Percentiles rank a stretch among this genome's conserved stretches.
Conservation (phyloP, 495 filamentous ascomycete genomes). For the Letharia columbiana region DNA sequence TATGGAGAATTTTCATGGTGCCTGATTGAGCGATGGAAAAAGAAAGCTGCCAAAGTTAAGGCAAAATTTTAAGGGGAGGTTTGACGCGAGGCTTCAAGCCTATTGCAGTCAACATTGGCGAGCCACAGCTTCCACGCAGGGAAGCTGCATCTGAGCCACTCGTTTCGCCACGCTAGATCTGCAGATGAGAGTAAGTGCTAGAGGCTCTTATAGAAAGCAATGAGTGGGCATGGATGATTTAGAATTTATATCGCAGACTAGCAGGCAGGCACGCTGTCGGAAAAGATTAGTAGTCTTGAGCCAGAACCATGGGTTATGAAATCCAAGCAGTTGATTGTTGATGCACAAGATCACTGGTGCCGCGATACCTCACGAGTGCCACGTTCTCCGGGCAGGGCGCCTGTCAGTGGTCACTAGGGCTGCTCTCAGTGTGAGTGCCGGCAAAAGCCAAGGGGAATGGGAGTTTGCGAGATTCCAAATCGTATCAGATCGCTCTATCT, state of each 20-base stretch:
- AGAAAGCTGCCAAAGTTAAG: conserved; percentile 28
- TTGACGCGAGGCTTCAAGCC: conserved; percentile 8
- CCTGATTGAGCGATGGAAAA: conserved; percentile 45
- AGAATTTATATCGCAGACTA: background rate
- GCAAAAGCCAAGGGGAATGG: background rate
- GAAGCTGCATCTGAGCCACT: conserved; percentile 14
- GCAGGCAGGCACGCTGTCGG: background rate
- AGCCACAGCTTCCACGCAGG: conserved; percentile 8
- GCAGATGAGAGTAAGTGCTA: conserved; percentile 6
- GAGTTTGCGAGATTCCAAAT: background rate
- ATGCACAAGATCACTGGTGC: background rate
- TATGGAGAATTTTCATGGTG: conserved; percentile 72
- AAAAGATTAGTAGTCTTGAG: background rate
- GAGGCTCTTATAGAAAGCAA: conserved; percentile 13
- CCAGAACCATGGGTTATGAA: background rate
- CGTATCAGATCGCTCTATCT: background rate
- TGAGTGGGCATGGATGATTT: conserved; percentile 8
- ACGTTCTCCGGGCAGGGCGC: background rate
- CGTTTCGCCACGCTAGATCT: conserved; percentile 9
- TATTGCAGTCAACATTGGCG: conserved; percentile 14
- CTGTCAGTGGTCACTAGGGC: background rate
- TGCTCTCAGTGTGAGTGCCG: background rate
- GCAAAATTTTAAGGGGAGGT: conserved; percentile 42
- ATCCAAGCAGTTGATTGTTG: background rate
- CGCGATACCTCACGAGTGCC: background rate